Evolutionary conservation across 108 stramenopile genomes (phyloP).

Genomic region (Skeletonema costatum): DNA sequence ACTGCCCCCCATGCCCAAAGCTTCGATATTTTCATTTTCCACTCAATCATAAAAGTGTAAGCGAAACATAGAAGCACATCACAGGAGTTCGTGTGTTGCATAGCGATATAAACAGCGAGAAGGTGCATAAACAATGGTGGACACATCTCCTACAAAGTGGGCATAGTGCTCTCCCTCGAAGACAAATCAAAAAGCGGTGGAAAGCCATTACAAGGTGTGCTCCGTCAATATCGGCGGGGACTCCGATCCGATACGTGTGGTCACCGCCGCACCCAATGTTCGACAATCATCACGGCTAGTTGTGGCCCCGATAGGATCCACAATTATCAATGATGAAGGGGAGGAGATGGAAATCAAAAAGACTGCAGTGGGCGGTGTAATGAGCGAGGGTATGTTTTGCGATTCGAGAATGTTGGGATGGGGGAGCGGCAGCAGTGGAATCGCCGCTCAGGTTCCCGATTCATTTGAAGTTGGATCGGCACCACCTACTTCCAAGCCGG

Average conservation of each 20-base stretch:
- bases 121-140: conserved; percentile 31
- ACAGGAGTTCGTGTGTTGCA: too few species aligned
- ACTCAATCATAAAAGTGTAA: too few species aligned
- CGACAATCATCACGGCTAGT: conserved; percentile 76
- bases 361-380: conserved; percentile 80
- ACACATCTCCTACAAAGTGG: conserved; percentile 85
- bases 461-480: conserved; percentile 54
- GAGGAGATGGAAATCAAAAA: conserved; percentile 70
- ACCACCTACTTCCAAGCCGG: conserved; percentile 80
- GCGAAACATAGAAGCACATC: too few species aligned
- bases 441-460: conserved; percentile 81
- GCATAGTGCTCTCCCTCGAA: conserved; percentile 59
- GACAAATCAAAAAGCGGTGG: conserved; percentile 18
- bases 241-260: conserved; percentile 58
- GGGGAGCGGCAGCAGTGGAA: conserved; percentile 73
- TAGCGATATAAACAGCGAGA: not conserved
- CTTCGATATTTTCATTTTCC: too few species aligned
- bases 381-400: conserved; percentile 91
- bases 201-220: conserved; percentile 41
- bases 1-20: too few species aligned
- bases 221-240: conserved; percentile 47
- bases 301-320: conserved; percentile 71
- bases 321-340: conserved; percentile 63
- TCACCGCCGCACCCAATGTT: conserved; percentile 81
- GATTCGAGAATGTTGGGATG: conserved; percentile 89